phyloP scores from a whole-genome alignment of 2,329 filamentous ascomycete genomes.

The Microascus cirrosus region DNA sequence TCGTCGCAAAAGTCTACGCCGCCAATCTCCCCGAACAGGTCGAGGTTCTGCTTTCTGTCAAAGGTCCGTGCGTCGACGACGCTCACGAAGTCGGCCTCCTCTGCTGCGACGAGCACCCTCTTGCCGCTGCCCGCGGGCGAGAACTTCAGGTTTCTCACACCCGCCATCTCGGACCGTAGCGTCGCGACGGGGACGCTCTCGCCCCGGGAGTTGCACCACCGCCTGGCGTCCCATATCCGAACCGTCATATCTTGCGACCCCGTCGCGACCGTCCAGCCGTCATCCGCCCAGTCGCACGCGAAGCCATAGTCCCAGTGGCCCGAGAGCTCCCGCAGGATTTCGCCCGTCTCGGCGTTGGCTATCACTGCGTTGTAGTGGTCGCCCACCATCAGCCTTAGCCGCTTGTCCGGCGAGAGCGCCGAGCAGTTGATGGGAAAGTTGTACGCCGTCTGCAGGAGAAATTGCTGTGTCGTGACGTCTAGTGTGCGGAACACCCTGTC shows the following conservation, averaged over 20 bases:
- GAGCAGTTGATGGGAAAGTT: conserved; percentile 60
- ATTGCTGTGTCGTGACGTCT: conserved; percentile 46
- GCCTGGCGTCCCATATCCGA: conserved; percentile 66
- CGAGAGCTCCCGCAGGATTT: conserved; percentile 41
- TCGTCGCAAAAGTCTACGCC: conserved; percentile 57
- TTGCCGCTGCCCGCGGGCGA: conserved; percentile 59
- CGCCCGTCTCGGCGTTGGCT: conserved; percentile 55
- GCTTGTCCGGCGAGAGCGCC: conserved; percentile 58
- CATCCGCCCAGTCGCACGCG: conserved; percentile 68
- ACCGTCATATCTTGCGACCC: conserved; percentile 65
- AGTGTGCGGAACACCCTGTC: conserved; percentile 47
- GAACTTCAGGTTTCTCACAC: conserved; percentile 59
- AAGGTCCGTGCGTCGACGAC: conserved; percentile 59
- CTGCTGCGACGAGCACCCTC: conserved; percentile 58
- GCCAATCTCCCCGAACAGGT: conserved; percentile 66
- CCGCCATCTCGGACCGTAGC: conserved; percentile 55
- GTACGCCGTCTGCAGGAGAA: conserved; percentile 42
- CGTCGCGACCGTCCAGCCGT: conserved; percentile 66
- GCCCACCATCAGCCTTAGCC: conserved; percentile 62
- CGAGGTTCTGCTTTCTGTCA: conserved; percentile 54
- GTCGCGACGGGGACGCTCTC: conserved; percentile 34
- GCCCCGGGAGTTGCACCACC: conserved; percentile 47
- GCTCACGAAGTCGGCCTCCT: conserved; percentile 64
- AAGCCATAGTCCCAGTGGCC: conserved; percentile 65
- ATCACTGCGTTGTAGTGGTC: conserved; percentile 55